Percentiles rank a stretch among this genome's conserved stretches.
Conservation (phyloP, 2,329 filamentous ascomycete genomes). For the Ophiostoma tasmaniense region DNA sequence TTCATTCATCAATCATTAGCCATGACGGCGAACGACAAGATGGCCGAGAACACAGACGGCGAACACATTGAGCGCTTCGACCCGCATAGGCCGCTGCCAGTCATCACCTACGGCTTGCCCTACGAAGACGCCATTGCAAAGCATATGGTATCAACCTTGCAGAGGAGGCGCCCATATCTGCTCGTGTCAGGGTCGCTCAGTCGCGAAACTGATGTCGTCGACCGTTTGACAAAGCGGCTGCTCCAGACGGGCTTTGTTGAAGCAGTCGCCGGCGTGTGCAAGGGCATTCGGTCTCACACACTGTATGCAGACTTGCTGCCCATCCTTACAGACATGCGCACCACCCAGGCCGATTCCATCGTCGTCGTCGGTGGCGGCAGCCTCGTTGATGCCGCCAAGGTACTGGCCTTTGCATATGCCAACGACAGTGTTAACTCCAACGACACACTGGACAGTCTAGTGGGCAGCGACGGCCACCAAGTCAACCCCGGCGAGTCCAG, state of each 20-base stretch:
- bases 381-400: neutral
- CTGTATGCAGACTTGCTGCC: neutral
- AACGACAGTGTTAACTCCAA: neutral
- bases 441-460: neutral
- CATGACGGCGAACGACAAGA: neutral
- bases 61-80: neutral
- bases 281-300: neutral
- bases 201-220: slow-evolving; percentile 19
- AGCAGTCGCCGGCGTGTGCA: neutral
- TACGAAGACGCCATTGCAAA: slow-evolving; percentile 17
- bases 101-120: slow-evolving; percentile 1
- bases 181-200: slow-evolving; percentile 20
- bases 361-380: neutral
- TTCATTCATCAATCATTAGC: neutral
- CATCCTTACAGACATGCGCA: neutral
- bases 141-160: slow-evolving; percentile 16
- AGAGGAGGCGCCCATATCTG: slow-evolving; percentile 19
- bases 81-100: neutral
- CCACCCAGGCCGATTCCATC: neutral
- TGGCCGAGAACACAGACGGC: neutral
- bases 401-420: neutral
- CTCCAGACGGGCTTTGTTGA: neutral
- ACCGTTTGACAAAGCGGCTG: slow-evolving; percentile 16
- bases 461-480: neutral
- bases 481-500: neutral